phyloP scores from a whole-genome alignment of 176 grass and related monocot genomes.

The Oryza glumipatula region DNA sequence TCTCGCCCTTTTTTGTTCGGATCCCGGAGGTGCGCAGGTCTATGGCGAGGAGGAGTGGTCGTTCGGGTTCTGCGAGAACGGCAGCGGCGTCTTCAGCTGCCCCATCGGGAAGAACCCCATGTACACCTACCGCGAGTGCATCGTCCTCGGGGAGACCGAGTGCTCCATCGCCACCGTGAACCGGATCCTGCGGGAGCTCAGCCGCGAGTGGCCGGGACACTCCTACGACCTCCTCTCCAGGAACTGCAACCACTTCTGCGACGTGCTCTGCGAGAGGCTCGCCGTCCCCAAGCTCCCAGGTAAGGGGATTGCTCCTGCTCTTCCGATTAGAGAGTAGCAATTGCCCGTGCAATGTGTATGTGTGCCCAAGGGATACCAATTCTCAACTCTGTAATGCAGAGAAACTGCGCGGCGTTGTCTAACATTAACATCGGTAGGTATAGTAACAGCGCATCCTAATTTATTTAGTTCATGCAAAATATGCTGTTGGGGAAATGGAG shows the following conservation, averaged over 20 bases:
- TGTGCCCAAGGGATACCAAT: background rate
- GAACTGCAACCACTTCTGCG: conserved; percentile 99
- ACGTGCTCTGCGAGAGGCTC: conserved; percentile 85
- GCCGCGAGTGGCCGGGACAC: conserved; percentile 71
- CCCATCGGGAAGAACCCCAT: conserved; percentile 88
- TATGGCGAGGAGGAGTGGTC: conserved; percentile 98
- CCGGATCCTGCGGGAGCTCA: conserved; percentile 78
- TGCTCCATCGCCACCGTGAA: conserved; percentile 71
- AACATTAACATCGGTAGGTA: background rate
- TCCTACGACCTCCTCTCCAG: conserved; percentile 94
- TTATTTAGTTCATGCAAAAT: conserved; percentile 1
- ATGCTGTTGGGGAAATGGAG: background rate
- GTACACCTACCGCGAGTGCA: conserved; percentile 94
- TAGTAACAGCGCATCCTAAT: background rate
- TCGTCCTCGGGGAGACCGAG: conserved; percentile 84
- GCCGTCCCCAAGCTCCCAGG: conserved; percentile 82
- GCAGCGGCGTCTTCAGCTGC: conserved; percentile 93
- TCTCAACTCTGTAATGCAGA: conserved; percentile 2
- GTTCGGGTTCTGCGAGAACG: conserved; percentile 89
- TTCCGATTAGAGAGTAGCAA: conserved; percentile 10
- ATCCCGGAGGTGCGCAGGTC: conserved; percentile 57
- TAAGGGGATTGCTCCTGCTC: conserved; percentile 23
- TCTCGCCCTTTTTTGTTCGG: background rate
- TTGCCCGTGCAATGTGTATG: background rate
- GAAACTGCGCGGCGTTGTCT: background rate